Conservation (phyloP, 495 filamentous ascomycete genomes). For the Cercophora samala region DNA sequence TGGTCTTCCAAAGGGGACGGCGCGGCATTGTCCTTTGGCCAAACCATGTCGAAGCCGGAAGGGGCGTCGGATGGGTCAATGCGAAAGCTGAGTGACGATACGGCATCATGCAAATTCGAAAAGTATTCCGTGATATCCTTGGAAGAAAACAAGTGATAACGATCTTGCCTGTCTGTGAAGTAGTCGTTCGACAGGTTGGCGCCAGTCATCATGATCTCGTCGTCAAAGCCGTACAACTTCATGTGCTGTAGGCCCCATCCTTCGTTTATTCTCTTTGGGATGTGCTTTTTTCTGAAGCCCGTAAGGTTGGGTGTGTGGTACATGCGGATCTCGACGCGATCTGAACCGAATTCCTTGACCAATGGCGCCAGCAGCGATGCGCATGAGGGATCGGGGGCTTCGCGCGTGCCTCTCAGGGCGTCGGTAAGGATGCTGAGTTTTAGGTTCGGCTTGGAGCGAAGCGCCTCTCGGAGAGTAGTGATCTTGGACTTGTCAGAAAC, state of each 20-base stretch:
- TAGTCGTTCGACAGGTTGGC: slow-evolving; percentile 94
- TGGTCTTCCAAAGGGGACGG: slow-evolving; percentile 69
- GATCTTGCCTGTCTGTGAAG: slow-evolving; percentile 91
- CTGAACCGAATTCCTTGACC: slow-evolving; percentile 73
- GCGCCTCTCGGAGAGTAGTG: slow-evolving; percentile 68
- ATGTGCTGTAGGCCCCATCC: slow-evolving; percentile 99
- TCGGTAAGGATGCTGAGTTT: slow-evolving; percentile 92
- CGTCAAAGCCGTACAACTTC: slow-evolving; percentile 96
- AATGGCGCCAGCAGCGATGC: slow-evolving; percentile 85
- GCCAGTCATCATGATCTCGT: slow-evolving; percentile 92
- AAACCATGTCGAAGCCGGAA: slow-evolving; percentile 68
- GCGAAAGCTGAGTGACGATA: slow-evolving; percentile 78
- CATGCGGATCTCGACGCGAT: slow-evolving; percentile 91
- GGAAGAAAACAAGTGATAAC: slow-evolving; percentile 88
- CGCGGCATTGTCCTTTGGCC: slow-evolving; percentile 72
- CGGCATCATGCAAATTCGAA: slow-evolving; percentile 65
- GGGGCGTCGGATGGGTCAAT: slow-evolving; percentile 58
- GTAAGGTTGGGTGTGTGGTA: slow-evolving; percentile 97
- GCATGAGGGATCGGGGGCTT: slow-evolving; percentile 81
- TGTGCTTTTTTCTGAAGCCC: slow-evolving; percentile 73
- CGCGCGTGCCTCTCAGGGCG: slow-evolving; percentile 84
- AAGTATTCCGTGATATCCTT: slow-evolving; percentile 80
- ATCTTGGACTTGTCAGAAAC: slow-evolving; percentile 52
- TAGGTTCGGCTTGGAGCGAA: slow-evolving; percentile 69
- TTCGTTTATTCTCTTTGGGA: slow-evolving; percentile 91